Conservation (phyloP, 2,329 filamentous ascomycete genomes). For the Epicoccum nigrum region DNA sequence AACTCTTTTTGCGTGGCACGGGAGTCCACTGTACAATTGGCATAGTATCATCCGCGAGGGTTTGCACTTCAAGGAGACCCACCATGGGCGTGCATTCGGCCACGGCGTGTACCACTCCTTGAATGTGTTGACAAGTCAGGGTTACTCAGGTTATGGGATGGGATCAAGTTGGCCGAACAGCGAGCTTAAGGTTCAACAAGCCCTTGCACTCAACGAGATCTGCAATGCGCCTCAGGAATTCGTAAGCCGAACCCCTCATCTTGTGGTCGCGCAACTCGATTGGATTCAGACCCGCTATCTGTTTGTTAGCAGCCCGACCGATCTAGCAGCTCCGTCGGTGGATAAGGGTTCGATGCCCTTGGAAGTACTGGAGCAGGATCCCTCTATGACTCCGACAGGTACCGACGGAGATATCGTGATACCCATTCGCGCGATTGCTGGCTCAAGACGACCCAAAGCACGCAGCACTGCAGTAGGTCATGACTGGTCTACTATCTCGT, state of each 20-base stretch:
- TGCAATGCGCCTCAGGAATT: constrained; percentile 75
- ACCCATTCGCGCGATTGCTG: constrained; percentile 59
- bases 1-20: constrained; percentile 87
- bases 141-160: constrained; percentile 52
- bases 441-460: constrained; percentile 48
- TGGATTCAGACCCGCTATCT: constrained; percentile 93
- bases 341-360: constrained; percentile 30
- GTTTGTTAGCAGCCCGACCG: constrained; percentile 60
- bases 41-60: constrained; percentile 87
- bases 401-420: constrained; percentile 53
- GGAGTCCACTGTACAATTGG: constrained; percentile 79
- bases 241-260: constrained; percentile 60
- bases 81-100: constrained; percentile 74
- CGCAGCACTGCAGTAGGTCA: constrained; percentile 21
- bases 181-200: constrained; percentile 62
- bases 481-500: background rate
- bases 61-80: constrained; percentile 69
- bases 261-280: constrained; percentile 75
- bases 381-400: constrained; percentile 51
- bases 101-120: constrained; percentile 82
- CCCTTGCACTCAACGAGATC: constrained; percentile 82
- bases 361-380: constrained; percentile 50
- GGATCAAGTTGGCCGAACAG: constrained; percentile 68
- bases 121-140: constrained; percentile 61
- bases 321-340: background rate